Conservation (phyloP, 331 rosid genomes). For the Dryas integrifolia region DNA sequence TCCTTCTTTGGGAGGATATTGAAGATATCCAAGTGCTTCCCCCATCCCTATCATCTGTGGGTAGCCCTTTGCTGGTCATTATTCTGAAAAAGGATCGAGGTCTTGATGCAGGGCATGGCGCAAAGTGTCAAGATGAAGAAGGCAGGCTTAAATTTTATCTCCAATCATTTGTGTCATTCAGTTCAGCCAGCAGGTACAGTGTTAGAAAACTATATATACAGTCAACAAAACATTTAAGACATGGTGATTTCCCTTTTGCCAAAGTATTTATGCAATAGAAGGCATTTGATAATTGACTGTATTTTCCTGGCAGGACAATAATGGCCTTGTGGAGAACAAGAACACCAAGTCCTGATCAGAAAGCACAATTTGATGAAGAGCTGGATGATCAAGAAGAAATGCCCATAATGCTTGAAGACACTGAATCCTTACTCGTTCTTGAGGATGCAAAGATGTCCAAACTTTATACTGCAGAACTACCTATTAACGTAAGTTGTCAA, state of each 20-base stretch:
- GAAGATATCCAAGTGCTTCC: constrained; percentile 68
- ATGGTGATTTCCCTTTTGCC: not conserved
- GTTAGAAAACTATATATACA: not conserved
- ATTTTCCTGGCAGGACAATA: constrained; percentile 53
- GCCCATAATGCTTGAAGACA: constrained; percentile 44
- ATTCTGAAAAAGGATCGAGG: constrained; percentile 66
- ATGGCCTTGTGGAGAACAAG: constrained; percentile 82
- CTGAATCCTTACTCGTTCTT: constrained; percentile 40
- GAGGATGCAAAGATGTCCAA: constrained; percentile 53
- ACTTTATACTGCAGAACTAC: constrained; percentile 64
- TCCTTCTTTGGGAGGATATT: constrained; percentile 93
- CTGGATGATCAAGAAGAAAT: constrained; percentile 56
- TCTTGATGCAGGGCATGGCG: constrained; percentile 73
- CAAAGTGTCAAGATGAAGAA: constrained; percentile 79
- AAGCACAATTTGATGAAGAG: constrained; percentile 47
- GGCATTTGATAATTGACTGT: not conserved
- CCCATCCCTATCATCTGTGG: constrained; percentile 68
- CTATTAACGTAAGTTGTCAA: constrained; percentile 46
- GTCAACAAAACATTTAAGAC: not conserved
- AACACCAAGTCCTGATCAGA: constrained; percentile 46
- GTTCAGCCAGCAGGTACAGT: constrained; percentile 66
- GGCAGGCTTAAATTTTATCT: constrained; percentile 84
- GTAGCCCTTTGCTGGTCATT: constrained; percentile 71
- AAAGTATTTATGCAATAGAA: not conserved
- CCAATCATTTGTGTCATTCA: constrained; percentile 75